Evolutionary conservation across 257 asterid species (phyloP), one percentile per base, ranked within the genome.

Genomic region (Craterostigma plantagineum): DNA sequence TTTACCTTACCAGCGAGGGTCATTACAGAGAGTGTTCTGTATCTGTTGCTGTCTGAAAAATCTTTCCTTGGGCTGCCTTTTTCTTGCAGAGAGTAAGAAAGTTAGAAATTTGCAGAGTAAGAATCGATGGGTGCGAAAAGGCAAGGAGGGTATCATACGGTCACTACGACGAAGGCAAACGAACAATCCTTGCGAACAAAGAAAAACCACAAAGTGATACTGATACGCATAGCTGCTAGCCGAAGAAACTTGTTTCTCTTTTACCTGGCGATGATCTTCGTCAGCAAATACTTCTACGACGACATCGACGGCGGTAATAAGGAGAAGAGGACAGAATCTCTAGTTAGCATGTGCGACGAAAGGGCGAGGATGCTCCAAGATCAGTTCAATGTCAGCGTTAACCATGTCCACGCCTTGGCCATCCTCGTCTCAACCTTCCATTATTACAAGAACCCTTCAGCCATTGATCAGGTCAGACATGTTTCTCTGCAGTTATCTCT

Each of bases 401-500:
- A 86, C 51, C 97, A 86, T 63, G 97, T 86, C 11, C 94, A 86
- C 34, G 97, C 97, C 43, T 83, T 86, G 35, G 97, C 97, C 4
- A 69, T 86, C 33, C 87, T 86, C 18, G 84, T 86, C 34, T 77
- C 97, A 11, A 86, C 94, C 58, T 85, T 85, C 50, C 92, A 78
- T 46, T 81, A 71, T 59, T 59, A 65, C 75, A 86, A 86, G 77
- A 71, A 56, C 39, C 94, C 94, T 43, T 73, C 97, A 1, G 97
- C 94, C 33, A 73, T 86, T 50, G 94, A 86, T 63, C 92, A 86
- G 96, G 94, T 85, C n/a, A n/a, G n/a, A n/a, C n/a, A n/a, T n/a
- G n/a, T n/a, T n/a, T n/a, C n/a, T n/a, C n/a, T n/a, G n/a, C n/a
- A n/a, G n/a, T n/a, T n/a, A n/a, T n/a, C n/a, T n/a, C n/a, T n/a